Base-by-base conservation (phyloP, 345 rosid genomes). In the Gossypium raimondii region DNA sequence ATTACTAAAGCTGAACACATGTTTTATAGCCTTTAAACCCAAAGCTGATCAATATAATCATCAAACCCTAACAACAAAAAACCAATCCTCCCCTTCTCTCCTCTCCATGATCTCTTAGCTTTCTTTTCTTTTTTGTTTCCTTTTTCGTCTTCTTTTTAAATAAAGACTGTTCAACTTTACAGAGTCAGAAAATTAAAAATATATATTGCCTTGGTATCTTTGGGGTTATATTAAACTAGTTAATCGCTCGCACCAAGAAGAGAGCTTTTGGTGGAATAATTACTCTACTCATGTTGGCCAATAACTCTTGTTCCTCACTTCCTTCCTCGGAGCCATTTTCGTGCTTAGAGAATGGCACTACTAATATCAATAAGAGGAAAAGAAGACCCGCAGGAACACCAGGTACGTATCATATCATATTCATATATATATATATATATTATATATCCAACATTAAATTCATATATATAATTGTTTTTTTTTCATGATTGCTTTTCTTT, bases 331-430 rank as follows among this genome's bases (percentile, higher is more conserved):
- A 87, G 68, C 85, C 84, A 41, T 77, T 83, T 72, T 78, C 83
- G 14, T 83, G 82, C 83, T 64, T 79, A 34, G 89, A 80, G 38
- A 82, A 73, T 76, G 86, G 82, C 7, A 75, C 8, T 57, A 11
- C 27, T 57, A 78, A 34, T 43, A 78, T 34, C 84, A 79, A 82
- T 72, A 93, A 92, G 83, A 85, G 93, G 72, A 92, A 89, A 82
- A 74, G 98, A 58, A 82, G 97, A 73, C 94, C 97, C 0, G 96
- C 98, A 38, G 98, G 98, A 29, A 89, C 97, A 65, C 98, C 97
- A 82, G 98, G 97, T 92, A 80, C 55, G 55, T 47, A 67, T 43
- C 27, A 3, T 63, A 38, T 63, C 12, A 57, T 10, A 24, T 24
- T 20, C 2, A 57, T 20, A 57, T 11, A 11, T 27, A 57, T 45